These are phyloP conservation scores for Colletotrichum falcatum DNA, from an alignment of 2,329 filamentous ascomycete genomes.

Conservation along the genomic window DNA sequence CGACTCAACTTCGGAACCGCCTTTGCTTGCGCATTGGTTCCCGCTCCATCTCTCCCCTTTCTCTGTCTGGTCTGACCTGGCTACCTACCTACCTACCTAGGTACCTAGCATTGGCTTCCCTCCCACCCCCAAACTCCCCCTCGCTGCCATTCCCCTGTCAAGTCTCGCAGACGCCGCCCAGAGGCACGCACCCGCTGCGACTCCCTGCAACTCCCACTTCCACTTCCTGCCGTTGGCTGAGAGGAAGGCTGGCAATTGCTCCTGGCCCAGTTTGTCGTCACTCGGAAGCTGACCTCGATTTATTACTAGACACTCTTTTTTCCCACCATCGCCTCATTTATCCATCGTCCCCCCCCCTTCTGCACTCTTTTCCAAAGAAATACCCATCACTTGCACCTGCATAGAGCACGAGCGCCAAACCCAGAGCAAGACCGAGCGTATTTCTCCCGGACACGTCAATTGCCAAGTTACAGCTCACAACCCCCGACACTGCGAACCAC, in stretches of 20 bases:
- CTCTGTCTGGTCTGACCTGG: constrained; percentile 2
- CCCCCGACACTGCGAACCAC: not conserved
- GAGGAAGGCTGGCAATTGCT: constrained; percentile 19
- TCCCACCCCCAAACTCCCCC: constrained; percentile 22
- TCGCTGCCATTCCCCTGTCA: constrained; percentile 32
- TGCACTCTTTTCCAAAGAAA: constrained; percentile 26
- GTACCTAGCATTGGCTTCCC: constrained; percentile 17
- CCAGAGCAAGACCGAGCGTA: not conserved
- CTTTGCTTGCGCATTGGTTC: constrained; percentile 18
- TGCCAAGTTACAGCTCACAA: not conserved
- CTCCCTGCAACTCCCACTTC: constrained; percentile 17
- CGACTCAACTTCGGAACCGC: constrained; percentile 21
- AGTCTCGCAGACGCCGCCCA: constrained; percentile 30
- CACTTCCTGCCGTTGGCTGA: constrained; percentile 22
- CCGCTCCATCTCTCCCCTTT: constrained; percentile 4
- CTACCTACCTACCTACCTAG: too few relatives aligned
- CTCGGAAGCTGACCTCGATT: constrained; percentile 31
- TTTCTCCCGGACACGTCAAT: not conserved
- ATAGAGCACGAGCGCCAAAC: not conserved
- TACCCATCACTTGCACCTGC: constrained; percentile 1
- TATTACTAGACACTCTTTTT: constrained; percentile 29
- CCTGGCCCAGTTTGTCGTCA: constrained; percentile 12
- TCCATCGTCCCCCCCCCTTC: constrained; percentile 17
- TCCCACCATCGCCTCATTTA: constrained; percentile 12
- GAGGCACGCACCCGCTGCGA: constrained; percentile 4